Evolutionary conservation across 805 yeast genomes (phyloP).

Genomic region (Ogataea angusta): DNA sequence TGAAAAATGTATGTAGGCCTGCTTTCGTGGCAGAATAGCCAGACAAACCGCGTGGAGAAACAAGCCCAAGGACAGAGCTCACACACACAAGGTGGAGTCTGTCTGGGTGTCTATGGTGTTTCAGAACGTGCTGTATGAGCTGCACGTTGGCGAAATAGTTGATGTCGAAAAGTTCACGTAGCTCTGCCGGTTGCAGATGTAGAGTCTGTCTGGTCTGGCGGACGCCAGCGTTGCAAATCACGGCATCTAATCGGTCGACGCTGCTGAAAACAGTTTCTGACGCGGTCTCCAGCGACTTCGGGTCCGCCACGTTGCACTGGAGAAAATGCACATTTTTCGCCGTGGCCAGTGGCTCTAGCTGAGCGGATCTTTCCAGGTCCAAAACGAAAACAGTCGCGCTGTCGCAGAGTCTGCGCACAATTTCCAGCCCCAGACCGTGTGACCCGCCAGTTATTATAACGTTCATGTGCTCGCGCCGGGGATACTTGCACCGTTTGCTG

Average conservation of each 20-base stretch:
- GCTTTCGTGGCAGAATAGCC: slow-evolving; percentile 50
- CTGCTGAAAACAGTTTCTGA: slow-evolving; percentile 23
- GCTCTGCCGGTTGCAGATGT: slow-evolving; percentile 22
- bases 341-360: slow-evolving; percentile 4
- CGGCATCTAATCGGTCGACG: slow-evolving; percentile 28
- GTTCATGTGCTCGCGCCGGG: slow-evolving; percentile 5
- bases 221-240: slow-evolving; percentile 50
- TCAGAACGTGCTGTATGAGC: slow-evolving; percentile 33
- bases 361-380: slow-evolving; percentile 7
- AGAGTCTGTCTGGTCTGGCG: slow-evolving; percentile 36
- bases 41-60: slow-evolving; percentile 48
- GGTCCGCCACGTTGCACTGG: slow-evolving; percentile 25
- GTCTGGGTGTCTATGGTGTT: slow-evolving; percentile 25
- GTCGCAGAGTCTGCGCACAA: slow-evolving; percentile 29
- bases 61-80: slow-evolving; percentile 45
- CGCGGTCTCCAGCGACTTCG: slow-evolving; percentile 19
- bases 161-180: slow-evolving; percentile 35
- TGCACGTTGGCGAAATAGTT: slow-evolving; percentile 44
- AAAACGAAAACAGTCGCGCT: slow-evolving; percentile 7
- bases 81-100: slow-evolving; percentile 41
- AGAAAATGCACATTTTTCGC: slow-evolving; percentile 24
- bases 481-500: slow-evolving; percentile 7
- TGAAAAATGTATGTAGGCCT: slow-evolving; percentile 42
- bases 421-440: slow-evolving; percentile 45
- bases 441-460: slow-evolving; percentile 52